These are phyloP conservation scores for Alliaria petiolata DNA, from an alignment of 345 rosid genomes.

Conservation along the genomic window DNA sequence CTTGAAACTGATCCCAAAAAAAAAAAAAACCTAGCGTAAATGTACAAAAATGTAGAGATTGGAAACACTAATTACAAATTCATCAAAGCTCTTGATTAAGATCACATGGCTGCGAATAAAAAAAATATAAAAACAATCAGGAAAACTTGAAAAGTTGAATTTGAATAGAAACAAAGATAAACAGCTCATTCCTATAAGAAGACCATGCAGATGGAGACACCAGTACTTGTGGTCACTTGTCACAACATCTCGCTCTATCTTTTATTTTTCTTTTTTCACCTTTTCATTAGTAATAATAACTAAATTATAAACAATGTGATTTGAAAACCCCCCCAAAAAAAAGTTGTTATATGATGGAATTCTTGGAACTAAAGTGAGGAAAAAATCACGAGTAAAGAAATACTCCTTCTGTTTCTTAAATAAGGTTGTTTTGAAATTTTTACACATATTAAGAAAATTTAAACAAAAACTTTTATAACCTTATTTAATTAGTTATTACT, in stretches of 20 bases:
- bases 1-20: background rate
- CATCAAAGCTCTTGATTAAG: background rate
- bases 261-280: background rate
- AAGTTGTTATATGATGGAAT: background rate
- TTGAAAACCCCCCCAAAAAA: no score
- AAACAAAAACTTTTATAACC: no score
- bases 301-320: conserved; percentile 10
- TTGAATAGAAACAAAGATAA: conserved; percentile 26
- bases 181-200: conserved; percentile 29
- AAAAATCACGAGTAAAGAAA: background rate
- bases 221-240: conserved; percentile 24
- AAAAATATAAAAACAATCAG: background rate
- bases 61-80: background rate
- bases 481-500: no score
- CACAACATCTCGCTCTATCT: background rate
- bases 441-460: no score
- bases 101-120: background rate
- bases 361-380: background rate
- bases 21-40: background rate
- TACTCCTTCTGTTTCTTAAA: no score
- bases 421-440: no score
- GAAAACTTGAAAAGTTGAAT: background rate
- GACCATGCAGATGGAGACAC: conserved; percentile 29
- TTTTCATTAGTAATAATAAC: conserved; percentile 10
- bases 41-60: background rate